Evolutionary conservation across 1,284 basidiomycete species (phyloP).

Genomic region (Microbotryomycetes sp.): DNA sequence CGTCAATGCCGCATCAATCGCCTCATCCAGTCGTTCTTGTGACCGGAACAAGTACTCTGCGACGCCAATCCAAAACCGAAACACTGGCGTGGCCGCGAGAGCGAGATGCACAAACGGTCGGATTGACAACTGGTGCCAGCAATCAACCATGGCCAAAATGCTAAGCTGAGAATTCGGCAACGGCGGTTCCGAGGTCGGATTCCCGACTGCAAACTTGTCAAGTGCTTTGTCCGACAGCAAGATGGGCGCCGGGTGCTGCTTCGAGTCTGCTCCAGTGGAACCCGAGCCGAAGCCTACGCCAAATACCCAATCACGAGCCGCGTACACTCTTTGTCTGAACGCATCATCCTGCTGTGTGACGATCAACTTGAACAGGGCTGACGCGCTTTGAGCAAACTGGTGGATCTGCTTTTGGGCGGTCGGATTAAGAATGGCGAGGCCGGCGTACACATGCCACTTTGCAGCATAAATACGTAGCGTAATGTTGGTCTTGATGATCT

Average conservation of each 20-base stretch:
- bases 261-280: constrained; percentile 8
- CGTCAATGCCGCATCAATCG: constrained; percentile 67
- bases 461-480: constrained; percentile 92
- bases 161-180: constrained; percentile 83
- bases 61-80: constrained; percentile 94
- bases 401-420: constrained; percentile 82
- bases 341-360: constrained; percentile 62
- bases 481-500: constrained; percentile 97
- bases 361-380: constrained; percentile 95
- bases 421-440: constrained; percentile 92
- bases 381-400: constrained; percentile 75
- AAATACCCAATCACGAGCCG: constrained; percentile 72
- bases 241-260: constrained; percentile 54
- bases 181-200: constrained; percentile 40
- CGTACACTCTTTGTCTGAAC: constrained; percentile 65
- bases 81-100: constrained; percentile 91
- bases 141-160: constrained; percentile 97
- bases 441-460: constrained; percentile 98
- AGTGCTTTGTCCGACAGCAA: constrained; percentile 79
- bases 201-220: constrained; percentile 78
- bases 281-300: constrained; percentile 41
- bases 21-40: constrained; percentile 54
- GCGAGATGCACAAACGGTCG: constrained; percentile 86
- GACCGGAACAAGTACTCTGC: constrained; percentile 89
- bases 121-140: constrained; percentile 82